Base-by-base conservation (phyloP, 352 stramenopile genomes). In the Globisporangium emineosum region DNA sequence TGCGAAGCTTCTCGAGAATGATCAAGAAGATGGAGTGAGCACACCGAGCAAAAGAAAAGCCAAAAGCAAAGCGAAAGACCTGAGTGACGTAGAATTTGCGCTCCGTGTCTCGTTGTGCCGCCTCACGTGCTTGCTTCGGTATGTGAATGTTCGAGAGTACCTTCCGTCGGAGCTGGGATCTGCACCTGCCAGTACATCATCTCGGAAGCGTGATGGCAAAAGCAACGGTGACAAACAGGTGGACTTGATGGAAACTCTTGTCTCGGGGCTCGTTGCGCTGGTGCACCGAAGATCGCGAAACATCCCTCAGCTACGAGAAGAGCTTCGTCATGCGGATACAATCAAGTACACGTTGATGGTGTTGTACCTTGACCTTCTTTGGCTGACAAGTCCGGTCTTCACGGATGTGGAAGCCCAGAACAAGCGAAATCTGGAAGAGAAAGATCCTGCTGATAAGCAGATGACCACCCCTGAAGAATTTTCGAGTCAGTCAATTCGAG, bases 321-420 rank as follows among this genome's bases (percentile, higher is more conserved):
- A 68, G 17, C 78, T 92, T 66, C 66, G 77, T 4, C 55, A 89
- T 23, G 65, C 74, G 6, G 85, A 91, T 49, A 81, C 77, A 10
- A 77, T 95, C 68, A 90, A 83, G 67, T 77, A 81, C 40, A 69
- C 77, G 13, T 40, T 94, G 37, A 79, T 73, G 49, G 79, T 93
- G 55, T 64, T 96, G 43, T 90, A 91, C 64, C 78, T 73, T 3
- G 83, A 94, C 42, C 55, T 96, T 4, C 66, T 96, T 17, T 96
- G 88, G 88, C 67, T 77, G n/a, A 88, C 78, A 21, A 65, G 40
- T 19, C 78, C 83, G 29, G 62, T 96, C 0, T 94, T 96, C 27
- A 78, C 81, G 49, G 75, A 77, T 30, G 55, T 27, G 0, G 54
- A 78, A 52, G 74, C 50, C 15, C 67, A 52, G 57, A 74, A 43